phyloP scores from a whole-genome alignment of 176 grass and related monocot genomes.

The Ampelocalamus luodianensis region DNA sequence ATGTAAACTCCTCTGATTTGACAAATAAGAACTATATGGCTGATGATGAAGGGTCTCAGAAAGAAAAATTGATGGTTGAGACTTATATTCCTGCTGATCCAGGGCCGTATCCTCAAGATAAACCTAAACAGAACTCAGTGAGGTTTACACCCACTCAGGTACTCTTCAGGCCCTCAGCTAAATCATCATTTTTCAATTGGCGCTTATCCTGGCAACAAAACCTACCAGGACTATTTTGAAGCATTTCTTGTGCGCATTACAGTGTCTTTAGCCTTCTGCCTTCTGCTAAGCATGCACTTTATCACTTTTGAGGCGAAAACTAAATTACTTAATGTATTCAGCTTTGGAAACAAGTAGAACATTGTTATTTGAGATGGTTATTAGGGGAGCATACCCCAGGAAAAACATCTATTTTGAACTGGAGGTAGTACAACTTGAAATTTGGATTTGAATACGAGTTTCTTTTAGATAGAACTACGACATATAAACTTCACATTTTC shows the following conservation, averaged over 20 bases:
- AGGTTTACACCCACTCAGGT: conserved; percentile 98
- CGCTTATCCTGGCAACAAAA: conserved; percentile 15
- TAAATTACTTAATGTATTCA: neutral
- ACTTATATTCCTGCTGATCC: conserved; percentile 87
- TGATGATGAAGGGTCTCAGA: conserved; percentile 47
- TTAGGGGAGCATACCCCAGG: neutral
- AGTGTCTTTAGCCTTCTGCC: neutral
- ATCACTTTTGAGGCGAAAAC: neutral
- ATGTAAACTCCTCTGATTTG: conserved; percentile 45
- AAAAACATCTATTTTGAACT: neutral
- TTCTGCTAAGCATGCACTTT: neutral
- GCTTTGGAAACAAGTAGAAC: conserved; percentile 13
- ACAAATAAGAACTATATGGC: conserved; percentile 39
- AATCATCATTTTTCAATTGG: conserved; percentile 17
- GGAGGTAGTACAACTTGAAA: neutral
- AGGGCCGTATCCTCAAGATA: conserved; percentile 97
- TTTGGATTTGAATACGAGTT: neutral
- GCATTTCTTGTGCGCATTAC: conserved; percentile 10
- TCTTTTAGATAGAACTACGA: neutral
- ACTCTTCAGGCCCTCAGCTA: conserved; percentile 38
- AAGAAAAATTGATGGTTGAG: conserved; percentile 83
- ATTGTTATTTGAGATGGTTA: conserved; percentile 10
- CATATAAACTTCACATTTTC: neutral
- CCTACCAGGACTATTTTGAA: conserved; percentile 10
- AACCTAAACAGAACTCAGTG: conserved; percentile 95